Base-by-base conservation (phyloP, 805 yeast species). In the Zygoascus tannicola region DNA sequence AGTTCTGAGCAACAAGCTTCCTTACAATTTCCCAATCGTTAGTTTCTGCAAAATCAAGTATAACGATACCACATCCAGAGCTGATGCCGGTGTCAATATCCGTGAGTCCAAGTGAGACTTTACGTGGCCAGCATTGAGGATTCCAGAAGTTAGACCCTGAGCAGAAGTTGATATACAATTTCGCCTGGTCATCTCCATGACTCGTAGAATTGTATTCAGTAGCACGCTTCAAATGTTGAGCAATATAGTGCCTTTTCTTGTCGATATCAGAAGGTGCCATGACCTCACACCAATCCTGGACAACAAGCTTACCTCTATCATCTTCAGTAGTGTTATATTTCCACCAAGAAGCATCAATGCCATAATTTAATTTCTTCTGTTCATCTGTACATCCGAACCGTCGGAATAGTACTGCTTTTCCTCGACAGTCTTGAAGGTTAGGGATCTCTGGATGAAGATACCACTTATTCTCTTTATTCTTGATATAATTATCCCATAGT, bases 221-320 rank as follows among this genome's bases (percentile, higher is more conserved):
- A 2, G 90, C 83, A 41, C 69, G 69, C 33, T 68, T 58, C 35
- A 80, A 66, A 56, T 79, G 70, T 23, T 72, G 67, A 55, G 74
- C 76, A 50, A 82, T 76, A 53, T 74, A 77, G 7, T 63, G 62
- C 16, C 75, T 69, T 59, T 83, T 83, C 53, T 69, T 74, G 15
- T 68, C 58, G 45, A 81, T 71, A 52, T 76, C 85, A 5, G 65
- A 67, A 5, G 64, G 68, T 33, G 63, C 58, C 46, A 69, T 66
- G 45, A 83, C 67, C 57, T 80, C 87, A 63, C 84, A 80, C 66
- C 70, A 81, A 60, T 83, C 92, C 62, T 83, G 92, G 15, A 82
- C 84, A 20, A 72, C 75, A 54, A 79, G 66, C 2, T 55, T 30
- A 8, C 82, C 83, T 43, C 81, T 66, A 56, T 80, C 85, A 54